These are phyloP conservation scores for Rubia balearica DNA, from an alignment of 305 asterid genomes.

Conservation along the genomic window DNA sequence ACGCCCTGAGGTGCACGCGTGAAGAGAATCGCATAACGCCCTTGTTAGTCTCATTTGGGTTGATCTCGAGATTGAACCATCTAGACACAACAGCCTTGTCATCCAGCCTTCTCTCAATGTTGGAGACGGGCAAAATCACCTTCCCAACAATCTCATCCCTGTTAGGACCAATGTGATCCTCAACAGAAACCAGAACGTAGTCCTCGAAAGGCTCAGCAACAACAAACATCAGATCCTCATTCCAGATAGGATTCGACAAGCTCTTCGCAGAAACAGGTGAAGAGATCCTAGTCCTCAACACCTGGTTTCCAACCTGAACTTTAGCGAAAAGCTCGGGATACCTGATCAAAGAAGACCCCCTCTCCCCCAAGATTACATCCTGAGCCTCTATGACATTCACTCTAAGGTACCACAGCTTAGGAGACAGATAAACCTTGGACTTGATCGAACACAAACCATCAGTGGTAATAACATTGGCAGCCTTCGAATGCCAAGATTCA, in stretches of 20 bases:
- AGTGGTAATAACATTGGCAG: slow-evolving; percentile 52
- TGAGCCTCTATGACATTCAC: slow-evolving; percentile 81
- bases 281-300: slow-evolving; percentile 56
- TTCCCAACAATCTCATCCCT: slow-evolving; percentile 67
- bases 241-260: slow-evolving; percentile 68
- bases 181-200: slow-evolving; percentile 49
- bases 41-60: slow-evolving; percentile 34
- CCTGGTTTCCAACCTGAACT: slow-evolving; percentile 83
- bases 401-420: slow-evolving; percentile 78
- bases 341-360: slow-evolving; percentile 48
- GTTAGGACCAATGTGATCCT: slow-evolving; percentile 55
- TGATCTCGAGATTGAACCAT: slow-evolving; percentile 70
- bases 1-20: slow-evolving; percentile 60
- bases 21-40: slow-evolving; percentile 52
- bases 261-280: slow-evolving; percentile 39
- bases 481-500: slow-evolving; percentile 92
- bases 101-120: slow-evolving; percentile 53
- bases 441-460: slow-evolving; percentile 65
- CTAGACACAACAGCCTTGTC: slow-evolving; percentile 52
- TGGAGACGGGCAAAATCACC: slow-evolving; percentile 39
- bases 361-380: slow-evolving; percentile 57
- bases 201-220: slow-evolving; percentile 90
- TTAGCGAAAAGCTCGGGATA: slow-evolving; percentile 74
- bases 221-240: slow-evolving; percentile 78
- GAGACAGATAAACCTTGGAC: slow-evolving; percentile 79